phyloP scores from a whole-genome alignment of 1,284 basidiomycete species.

The Meripilus lineatus region DNA sequence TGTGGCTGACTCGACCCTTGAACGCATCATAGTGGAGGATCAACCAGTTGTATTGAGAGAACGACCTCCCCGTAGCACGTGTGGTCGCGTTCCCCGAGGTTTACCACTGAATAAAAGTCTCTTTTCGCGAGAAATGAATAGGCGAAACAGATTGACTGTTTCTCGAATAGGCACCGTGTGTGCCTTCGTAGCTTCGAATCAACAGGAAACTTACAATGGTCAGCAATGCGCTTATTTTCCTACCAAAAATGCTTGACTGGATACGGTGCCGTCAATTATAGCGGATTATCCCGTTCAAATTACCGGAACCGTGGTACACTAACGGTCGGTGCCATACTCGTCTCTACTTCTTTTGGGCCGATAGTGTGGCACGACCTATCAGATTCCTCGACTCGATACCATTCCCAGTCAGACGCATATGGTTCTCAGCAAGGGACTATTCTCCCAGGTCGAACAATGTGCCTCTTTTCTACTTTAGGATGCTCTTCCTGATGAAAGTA shows the following conservation, averaged over 20 bases:
- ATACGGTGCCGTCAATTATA: background rate
- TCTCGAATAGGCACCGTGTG: background rate
- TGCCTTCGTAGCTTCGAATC: conserved; percentile 4
- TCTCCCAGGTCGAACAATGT: conserved; percentile 5
- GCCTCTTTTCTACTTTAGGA: conserved; percentile 3
- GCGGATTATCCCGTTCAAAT: conserved; percentile 6
- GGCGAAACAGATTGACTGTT: conserved; percentile 3
- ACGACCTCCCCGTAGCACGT: too few relatives aligned
- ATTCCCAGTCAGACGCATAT: conserved; percentile 6
- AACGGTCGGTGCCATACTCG: conserved; percentile 3
- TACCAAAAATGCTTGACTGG: background rate
- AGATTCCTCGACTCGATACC: conserved; percentile 3
- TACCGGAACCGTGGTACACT: conserved; percentile 6
- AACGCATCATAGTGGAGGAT: too few relatives aligned
- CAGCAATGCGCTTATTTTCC: conserved; percentile 7
- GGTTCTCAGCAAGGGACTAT: background rate
- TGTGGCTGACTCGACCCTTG: too few relatives aligned
- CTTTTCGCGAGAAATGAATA: too few relatives aligned
- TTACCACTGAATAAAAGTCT: background rate
- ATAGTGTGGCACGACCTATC: conserved; percentile 6
- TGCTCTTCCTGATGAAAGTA: conserved; percentile 8
- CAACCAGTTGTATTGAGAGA: too few relatives aligned
- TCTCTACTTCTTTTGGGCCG: conserved; percentile 2
- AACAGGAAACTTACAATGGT: background rate
- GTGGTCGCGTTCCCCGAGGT: background rate